These are phyloP conservation scores for Paecilomyces variotii DNA, from an alignment of 2,329 filamentous ascomycete species.

Conservation along the genomic window DNA sequence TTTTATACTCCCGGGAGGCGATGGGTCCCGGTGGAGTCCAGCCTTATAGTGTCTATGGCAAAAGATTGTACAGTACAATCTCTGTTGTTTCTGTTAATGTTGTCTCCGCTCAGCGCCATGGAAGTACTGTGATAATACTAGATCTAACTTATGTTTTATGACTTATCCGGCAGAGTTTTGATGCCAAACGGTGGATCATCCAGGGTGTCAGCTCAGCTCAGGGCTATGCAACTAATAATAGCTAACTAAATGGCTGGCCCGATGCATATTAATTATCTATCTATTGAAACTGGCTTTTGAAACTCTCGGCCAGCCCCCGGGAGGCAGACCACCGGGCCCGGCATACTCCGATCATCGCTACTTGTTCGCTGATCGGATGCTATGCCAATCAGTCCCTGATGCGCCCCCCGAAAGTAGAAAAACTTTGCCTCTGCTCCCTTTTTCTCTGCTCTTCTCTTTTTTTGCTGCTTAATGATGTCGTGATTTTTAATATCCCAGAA, in stretches of 20 bases:
- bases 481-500: not conserved
- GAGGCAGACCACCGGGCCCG: not conserved
- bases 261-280: not conserved
- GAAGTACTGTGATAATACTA: not conserved
- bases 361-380: not conserved
- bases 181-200: not conserved
- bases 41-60: not conserved
- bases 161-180: not conserved
- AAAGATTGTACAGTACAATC: not conserved
- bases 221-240: not conserved
- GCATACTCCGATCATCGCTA: not conserved
- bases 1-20: not conserved
- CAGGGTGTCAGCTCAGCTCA: not conserved
- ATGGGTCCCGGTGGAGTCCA: not conserved
- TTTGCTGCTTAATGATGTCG: not conserved
- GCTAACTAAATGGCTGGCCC: not conserved
- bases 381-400: constrained; percentile 1
- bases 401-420: constrained; percentile 1
- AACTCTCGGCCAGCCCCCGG: not conserved
- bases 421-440: not conserved
- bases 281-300: not conserved
- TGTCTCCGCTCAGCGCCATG: not conserved
- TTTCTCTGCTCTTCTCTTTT: not conserved
- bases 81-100: not conserved
- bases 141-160: not conserved